Evolutionary conservation across 2,329 filamentous ascomycete species (phyloP).

Genomic region (Mycosphaerelloides madeirae): DNA sequence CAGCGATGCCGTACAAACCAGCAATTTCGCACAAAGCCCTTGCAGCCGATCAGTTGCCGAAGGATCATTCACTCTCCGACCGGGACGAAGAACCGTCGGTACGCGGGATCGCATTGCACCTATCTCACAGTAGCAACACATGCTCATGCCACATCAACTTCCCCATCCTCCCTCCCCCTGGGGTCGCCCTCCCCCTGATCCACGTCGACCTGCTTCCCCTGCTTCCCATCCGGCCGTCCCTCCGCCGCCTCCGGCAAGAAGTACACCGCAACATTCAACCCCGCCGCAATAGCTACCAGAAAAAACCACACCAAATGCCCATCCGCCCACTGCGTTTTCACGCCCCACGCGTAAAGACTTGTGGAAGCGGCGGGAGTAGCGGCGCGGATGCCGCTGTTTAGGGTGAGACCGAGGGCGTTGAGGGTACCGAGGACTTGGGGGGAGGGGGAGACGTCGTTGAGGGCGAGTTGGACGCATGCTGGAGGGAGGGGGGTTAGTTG

Average conservation of each 20-base stretch:
- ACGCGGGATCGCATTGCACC: no score
- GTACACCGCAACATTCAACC: conserved; percentile 31
- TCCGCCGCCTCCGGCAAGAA: conserved; percentile 35
- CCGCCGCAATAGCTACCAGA: conserved; percentile 40
- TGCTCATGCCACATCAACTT: no score
- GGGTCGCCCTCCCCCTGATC: no score
- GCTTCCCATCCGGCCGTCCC: conserved; percentile 19
- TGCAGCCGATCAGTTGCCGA: no score
- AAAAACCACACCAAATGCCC: conserved; percentile 66
- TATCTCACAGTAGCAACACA: no score
- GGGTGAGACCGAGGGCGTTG: conserved; percentile 63
- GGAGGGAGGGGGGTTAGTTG: neutral
- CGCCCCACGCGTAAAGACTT: conserved; percentile 64
- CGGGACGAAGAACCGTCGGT: no score
- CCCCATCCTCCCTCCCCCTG: no score
- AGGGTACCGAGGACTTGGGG: conserved; percentile 62
- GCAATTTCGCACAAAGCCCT: no score
- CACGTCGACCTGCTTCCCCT: no score
- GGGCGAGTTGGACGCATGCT: conserved; percentile 62
- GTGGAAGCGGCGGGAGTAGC: conserved; percentile 63
- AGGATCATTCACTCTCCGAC: no score
- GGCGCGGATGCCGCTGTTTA: conserved; percentile 58
- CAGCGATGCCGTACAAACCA: no score
- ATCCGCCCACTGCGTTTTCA: conserved; percentile 54
- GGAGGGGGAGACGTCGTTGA: conserved; percentile 69